Percentiles rank a stretch among this genome's conserved stretches.
phyloP scores from a whole-genome alignment of 345 rosid genomes.

The Lepidium aucheri region DNA sequence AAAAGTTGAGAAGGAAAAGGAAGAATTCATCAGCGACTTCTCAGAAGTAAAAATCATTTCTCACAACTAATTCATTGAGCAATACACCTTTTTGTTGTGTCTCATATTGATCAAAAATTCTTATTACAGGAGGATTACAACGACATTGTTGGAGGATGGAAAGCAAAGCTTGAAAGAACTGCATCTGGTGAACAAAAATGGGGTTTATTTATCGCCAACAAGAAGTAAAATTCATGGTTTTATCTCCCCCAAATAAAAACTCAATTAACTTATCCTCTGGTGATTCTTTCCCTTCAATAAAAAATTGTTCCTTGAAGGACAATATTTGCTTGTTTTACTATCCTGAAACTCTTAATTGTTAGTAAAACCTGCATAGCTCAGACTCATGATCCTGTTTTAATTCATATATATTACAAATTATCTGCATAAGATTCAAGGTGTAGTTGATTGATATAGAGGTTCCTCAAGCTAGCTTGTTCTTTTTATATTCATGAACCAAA shows the following conservation, averaged over 20 bases:
- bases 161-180: conserved; percentile 56
- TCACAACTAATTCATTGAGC: background rate
- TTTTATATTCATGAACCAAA: background rate
- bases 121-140: conserved; percentile 59
- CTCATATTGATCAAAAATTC: background rate
- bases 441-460: background rate
- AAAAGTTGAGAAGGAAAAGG: conserved; percentile 64
- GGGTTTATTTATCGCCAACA: conserved; percentile 59
- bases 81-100: background rate
- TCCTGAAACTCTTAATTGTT: background rate
- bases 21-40: conserved; percentile 61
- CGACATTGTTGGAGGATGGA: conserved; percentile 74
- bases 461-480: background rate
- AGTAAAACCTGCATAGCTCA: background rate
- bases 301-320: background rate
- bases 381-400: background rate
- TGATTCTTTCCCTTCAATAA: background rate
- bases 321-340: background rate
- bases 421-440: background rate
- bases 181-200: conserved; percentile 65
- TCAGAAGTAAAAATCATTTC: conserved; percentile 39
- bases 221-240: conserved; percentile 2
- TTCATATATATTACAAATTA: background rate
- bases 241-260: background rate
- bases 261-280: background rate